Percentiles rank a stretch among this genome's conserved stretches.
phyloP scores from a whole-genome alignment of 768 basidiomycete genomes.

The Mycena sanguinolenta region DNA sequence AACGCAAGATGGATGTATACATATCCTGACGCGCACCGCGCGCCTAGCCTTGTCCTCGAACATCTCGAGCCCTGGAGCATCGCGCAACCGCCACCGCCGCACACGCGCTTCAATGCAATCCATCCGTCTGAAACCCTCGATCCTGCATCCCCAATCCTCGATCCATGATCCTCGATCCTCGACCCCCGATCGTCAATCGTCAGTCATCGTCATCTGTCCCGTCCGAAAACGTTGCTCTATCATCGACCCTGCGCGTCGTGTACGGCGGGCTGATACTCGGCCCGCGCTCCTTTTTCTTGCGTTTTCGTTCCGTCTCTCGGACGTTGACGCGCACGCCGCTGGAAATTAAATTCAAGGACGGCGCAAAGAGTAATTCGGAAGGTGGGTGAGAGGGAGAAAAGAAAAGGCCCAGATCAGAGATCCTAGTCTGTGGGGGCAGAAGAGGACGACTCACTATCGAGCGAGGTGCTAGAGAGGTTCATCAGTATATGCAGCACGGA shows the following conservation, averaged over 20 bases:
- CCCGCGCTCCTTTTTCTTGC: slow-evolving; percentile 52
- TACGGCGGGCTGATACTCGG: slow-evolving; percentile 21
- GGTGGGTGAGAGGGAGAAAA: too few species aligned
- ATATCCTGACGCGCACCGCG: too few species aligned
- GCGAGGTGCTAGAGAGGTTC: slow-evolving; percentile 57
- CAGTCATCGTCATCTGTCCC: slow-evolving; percentile 30
- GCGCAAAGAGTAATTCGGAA: too few species aligned
- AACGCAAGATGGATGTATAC: background rate
- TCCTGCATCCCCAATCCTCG: too few species aligned
- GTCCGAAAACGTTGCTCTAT: slow-evolving; percentile 16
- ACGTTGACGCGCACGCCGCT: slow-evolving; percentile 69
- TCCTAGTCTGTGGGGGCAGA: too few species aligned
- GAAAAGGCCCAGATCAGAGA: too few species aligned
- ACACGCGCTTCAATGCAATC: too few species aligned
- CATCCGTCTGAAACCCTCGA: too few species aligned
- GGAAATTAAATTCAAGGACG: too few species aligned
- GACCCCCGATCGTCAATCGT: too few species aligned
- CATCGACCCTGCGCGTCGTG: slow-evolving; percentile 19
- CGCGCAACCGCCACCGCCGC: too few species aligned
- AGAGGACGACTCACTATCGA: slow-evolving; percentile 46
- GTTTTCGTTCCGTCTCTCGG: slow-evolving; percentile 69
- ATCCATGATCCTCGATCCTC: background rate
- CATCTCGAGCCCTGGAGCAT: too few species aligned
- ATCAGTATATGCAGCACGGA: background rate
- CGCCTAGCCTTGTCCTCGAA: background rate